Percentiles rank a stretch among this genome's conserved stretches.
Evolutionary conservation across 768 basidiomycete species (phyloP).

Genomic region (Trametes sanguinea): DNA sequence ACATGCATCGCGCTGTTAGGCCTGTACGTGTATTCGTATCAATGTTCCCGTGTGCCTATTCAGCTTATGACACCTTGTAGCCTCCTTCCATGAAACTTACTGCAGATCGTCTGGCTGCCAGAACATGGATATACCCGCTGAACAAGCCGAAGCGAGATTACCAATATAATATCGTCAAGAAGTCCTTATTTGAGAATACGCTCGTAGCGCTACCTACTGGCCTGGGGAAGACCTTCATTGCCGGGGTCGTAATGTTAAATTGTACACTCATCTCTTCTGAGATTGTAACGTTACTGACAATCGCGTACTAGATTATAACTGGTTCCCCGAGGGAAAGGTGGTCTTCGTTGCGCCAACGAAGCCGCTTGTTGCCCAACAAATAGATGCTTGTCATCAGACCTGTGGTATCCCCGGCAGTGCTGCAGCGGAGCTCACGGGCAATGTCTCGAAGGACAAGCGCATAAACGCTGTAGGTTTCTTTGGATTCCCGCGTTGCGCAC

Average conservation of each 20-base stretch:
- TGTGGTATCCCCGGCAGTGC: conserved; percentile 92
- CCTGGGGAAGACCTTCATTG: conserved; percentile 96
- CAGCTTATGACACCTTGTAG: conserved; percentile 36
- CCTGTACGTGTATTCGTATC: conserved; percentile 4
- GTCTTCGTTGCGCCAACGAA: conserved; percentile 96
- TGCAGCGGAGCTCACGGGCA: conserved; percentile 85
- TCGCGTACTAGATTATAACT: conserved; percentile 67
- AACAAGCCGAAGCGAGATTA: conserved; percentile 90
- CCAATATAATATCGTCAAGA: conserved; percentile 89
- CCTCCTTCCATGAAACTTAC: conserved; percentile 75
- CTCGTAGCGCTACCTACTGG: conserved; percentile 95
- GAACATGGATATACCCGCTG: conserved; percentile 89
- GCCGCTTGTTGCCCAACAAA: conserved; percentile 93
- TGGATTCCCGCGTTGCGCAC: background rate
- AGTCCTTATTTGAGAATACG: conserved; percentile 88
- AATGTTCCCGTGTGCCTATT: background rate
- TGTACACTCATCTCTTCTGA: conserved; percentile 49
- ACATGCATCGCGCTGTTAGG: background rate
- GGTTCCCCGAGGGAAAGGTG: conserved; percentile 91
- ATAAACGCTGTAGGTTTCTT: conserved; percentile 54
- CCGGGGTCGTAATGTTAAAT: conserved; percentile 94
- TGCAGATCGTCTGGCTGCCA: conserved; percentile 75
- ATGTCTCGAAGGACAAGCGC: conserved; percentile 55
- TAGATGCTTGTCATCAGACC: conserved; percentile 87
- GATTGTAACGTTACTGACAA: conserved; percentile 8